Evolutionary conservation across 2,329 filamentous ascomycete genomes (phyloP), one percentile per base, ranked within the genome.

Genomic region (Exophiala lecanii-corni): DNA sequence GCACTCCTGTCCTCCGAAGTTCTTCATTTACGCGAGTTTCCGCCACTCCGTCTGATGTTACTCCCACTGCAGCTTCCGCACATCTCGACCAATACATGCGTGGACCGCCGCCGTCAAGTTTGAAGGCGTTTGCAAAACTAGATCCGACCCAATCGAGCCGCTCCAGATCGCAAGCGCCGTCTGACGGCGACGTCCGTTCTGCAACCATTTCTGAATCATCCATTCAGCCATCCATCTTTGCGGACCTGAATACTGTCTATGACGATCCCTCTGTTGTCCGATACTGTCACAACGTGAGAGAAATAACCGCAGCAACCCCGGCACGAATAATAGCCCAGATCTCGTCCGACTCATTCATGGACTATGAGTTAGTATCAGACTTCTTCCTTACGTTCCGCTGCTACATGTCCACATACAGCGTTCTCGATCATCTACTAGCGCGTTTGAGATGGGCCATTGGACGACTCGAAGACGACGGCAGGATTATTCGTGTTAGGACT

Each of bases 331-430:
- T 98, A 37, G 89, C 91, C 9, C 89, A 98, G 66, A 96, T 98
- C 51, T 97, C 92, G 0, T 97, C 92, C 1, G 88, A 92, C 12
- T 89, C 81, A 37, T 96, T 97, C 61, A 79, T 98, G 59, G 91
- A 98, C 63, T 98, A 98, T 62, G 91, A 97, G 58, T 75, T 98
- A 4, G 79, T 98, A 3, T 97, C 92, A 1, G 92, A 98, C 63
- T 98, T 98, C 66, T 98, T 98, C 59, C 77, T 98, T 16, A 97
- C 92, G 0, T 98, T 88, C 59, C 86, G 92, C 36, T 78, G 85
- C 2, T 98, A 96, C 59, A 72, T 98, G 46, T 81, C 86, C 9
- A 74, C 85, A 0, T 72, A 74, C 15, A 84, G 91, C 56, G 73
- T 98, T 3, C 74, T 95, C 16, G 80, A 82, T 35, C 88, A 95